Conservation (phyloP, 2,329 filamentous ascomycete species). For the Ophiosphaerella herpotricha region DNA sequence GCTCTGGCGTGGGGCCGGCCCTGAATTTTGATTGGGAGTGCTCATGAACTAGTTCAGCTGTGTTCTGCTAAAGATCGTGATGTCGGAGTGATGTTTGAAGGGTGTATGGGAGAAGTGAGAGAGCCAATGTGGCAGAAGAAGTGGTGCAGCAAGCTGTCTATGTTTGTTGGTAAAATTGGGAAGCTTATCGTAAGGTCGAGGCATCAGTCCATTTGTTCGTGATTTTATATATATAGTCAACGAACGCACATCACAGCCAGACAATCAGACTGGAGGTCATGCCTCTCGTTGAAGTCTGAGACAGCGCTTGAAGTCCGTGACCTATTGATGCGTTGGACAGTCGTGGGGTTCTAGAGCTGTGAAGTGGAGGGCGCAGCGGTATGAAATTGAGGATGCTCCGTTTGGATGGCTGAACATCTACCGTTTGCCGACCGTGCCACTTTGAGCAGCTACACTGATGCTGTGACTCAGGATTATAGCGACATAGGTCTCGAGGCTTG, state of each 20-base stretch:
- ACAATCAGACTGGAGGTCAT: constrained; percentile 1
- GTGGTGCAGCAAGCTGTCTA: constrained; percentile 11
- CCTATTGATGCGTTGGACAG: constrained; percentile 31
- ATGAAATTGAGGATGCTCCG: neutral
- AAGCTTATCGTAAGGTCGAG: neutral
- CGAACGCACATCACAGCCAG: constrained; percentile 9
- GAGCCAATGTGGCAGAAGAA: neutral
- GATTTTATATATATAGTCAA: constrained; percentile 6
- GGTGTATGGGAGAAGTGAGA: neutral
- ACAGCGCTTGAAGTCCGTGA: constrained; percentile 32
- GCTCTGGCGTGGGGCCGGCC: constrained; percentile 2
- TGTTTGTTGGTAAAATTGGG: constrained; percentile 2
- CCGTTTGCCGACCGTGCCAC: neutral
- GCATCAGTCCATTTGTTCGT: constrained; percentile 8
- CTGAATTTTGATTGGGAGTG: constrained; percentile 3
- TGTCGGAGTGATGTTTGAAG: constrained; percentile 4
- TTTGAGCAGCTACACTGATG: neutral
- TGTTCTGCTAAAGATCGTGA: neutral
- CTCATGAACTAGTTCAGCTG: constrained; percentile 17
- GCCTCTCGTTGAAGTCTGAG: constrained; percentile 2
- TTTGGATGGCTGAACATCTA: neutral
- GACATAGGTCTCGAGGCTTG: too few relatives aligned
- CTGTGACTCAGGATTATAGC: too few relatives aligned
- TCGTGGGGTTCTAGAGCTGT: constrained; percentile 7
- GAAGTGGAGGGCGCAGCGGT: constrained; percentile 6